Evolutionary conservation across 805 yeast species (phyloP), one percentile per base, ranked within the genome.

Genomic region (Yamadazyma paraphyllophila): DNA sequence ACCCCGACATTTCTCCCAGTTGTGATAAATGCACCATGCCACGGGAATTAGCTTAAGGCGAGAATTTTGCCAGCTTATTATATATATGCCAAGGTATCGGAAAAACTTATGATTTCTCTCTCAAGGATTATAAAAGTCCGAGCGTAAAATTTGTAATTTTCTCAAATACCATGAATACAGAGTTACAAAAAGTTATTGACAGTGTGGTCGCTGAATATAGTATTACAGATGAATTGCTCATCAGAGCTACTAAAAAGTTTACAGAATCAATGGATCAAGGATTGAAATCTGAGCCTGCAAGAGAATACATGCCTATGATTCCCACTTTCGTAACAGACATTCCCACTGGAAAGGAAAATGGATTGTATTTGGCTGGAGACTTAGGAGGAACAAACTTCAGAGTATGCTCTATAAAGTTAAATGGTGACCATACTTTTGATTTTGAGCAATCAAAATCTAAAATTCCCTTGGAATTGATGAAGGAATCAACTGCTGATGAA

Each of bases 351-450:
- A 74, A 78, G 39, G 99, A 92, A 63, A 74, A 72, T 45, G 98
- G 98, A 37, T 73, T 87, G 33, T 81, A 77, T 51, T 70, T 92
- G 49, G 98, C 98, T 44, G 96, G 94, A 4, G 98, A 92, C 61
- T 74, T 92, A 43, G 99, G 99, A 51, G 98, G 98, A 41, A 91
- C 98, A 47, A 91, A 94, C 65, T 89, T 92, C 69, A 77, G 99
- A 58, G 96, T 94, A 20, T 90, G 97, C 62, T 89, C 97, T 1
- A 91, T 92, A 26, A 63, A 75, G 31, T 74, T 92, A 56, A 72
- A 76, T 41, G 95, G 95, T 43, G 83, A 83, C 58, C 88, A 87
- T 54, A 83, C 92, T n/a, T 90, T 84, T 63, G 73, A 77, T 17
- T 67, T 91, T 49, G 79, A 80, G 53, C 97, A 92, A 63, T 69